Conservation (phyloP, 352 stramenopile genomes). For the Plasmopara muralis region DNA sequence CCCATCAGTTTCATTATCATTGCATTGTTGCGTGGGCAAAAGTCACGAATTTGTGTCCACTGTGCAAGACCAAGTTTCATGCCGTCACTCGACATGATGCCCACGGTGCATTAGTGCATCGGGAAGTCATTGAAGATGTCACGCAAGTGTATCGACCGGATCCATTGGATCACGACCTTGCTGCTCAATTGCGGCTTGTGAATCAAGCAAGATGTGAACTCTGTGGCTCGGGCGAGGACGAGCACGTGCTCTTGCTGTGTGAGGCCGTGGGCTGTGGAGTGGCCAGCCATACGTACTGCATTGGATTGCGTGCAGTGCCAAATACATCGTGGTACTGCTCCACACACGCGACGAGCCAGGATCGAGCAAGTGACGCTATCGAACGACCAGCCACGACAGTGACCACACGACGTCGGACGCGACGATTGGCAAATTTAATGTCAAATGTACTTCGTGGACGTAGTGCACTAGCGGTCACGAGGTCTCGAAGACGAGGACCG, state of each 20-base stretch:
- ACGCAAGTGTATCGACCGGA: conserved; percentile 67
- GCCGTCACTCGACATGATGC: conserved; percentile 37
- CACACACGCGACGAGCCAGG: conserved; percentile 28
- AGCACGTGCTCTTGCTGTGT: conserved; percentile 76
- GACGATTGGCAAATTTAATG: conserved; percentile 68
- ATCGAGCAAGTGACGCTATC: conserved; percentile 53
- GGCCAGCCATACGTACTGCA: conserved; percentile 71
- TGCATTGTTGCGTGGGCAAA: conserved; percentile 79
- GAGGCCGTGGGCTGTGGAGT: conserved; percentile 56
- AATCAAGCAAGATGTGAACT: conserved; percentile 64
- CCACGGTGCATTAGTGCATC: conserved; percentile 29
- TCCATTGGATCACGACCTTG: conserved; percentile 54
- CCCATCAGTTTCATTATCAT: conserved; percentile 82
- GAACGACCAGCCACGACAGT: conserved; percentile 47
- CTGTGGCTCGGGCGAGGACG: conserved; percentile 70
- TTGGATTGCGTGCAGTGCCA: conserved; percentile 50
- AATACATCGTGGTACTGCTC: conserved; percentile 68
- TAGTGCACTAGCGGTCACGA: conserved; percentile 3
- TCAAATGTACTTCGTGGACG: conserved; percentile 46
- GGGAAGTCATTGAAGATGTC: conserved; percentile 33
- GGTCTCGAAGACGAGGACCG: conserved; percentile 16
- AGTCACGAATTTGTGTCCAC: conserved; percentile 76
- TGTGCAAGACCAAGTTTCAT: conserved; percentile 78
- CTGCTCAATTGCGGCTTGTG: conserved; percentile 57
- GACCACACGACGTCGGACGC: conserved; percentile 49